Conservation (phyloP, 768 basidiomycete genomes). For the Rhodotorula taiwanensis region DNA sequence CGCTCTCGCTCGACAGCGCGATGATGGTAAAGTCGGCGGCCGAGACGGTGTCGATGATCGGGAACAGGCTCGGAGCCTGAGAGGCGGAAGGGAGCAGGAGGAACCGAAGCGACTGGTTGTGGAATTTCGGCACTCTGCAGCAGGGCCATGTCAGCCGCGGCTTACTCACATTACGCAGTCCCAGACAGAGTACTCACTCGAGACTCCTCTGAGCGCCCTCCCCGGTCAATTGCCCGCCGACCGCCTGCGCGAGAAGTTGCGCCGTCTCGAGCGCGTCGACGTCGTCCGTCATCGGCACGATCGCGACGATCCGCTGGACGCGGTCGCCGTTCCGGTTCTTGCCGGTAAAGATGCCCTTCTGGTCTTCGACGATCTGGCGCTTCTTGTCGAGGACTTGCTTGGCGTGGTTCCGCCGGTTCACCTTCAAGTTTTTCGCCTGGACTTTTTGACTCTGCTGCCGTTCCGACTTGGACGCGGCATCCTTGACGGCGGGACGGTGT, state of each 20-base stretch:
- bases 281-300: conserved; percentile 73
- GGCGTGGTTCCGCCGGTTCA: conserved; percentile 74
- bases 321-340: conserved; percentile 56
- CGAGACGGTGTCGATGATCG: conserved; percentile 73
- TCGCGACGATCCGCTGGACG: conserved; percentile 75
- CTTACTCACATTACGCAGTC: conserved; percentile 8
- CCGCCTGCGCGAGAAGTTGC: conserved; percentile 54
- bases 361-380: conserved; percentile 59
- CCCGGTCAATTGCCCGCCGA: conserved; percentile 55
- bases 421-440: conserved; percentile 57
- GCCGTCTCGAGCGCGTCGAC: conserved; percentile 54
- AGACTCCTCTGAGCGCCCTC: conserved; percentile 20
- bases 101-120: conserved; percentile 71
- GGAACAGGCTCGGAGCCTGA: conserved; percentile 52
- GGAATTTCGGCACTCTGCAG: conserved; percentile 70
- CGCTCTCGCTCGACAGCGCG: conserved; percentile 67
- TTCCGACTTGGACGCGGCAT: conserved; percentile 22
- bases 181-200: conserved; percentile 10
- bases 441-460: conserved; percentile 40
- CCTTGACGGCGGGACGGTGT: conserved; percentile 20
- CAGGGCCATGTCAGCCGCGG: neutral
- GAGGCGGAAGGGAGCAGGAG: conserved; percentile 54
- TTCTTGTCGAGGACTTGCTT: conserved; percentile 74
- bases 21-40: conserved; percentile 86
- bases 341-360: conserved; percentile 64